These are phyloP conservation scores for Smittium culicis DNA, from an alignment of 371 early-diverging fungal genomes.

Conservation along the genomic window DNA sequence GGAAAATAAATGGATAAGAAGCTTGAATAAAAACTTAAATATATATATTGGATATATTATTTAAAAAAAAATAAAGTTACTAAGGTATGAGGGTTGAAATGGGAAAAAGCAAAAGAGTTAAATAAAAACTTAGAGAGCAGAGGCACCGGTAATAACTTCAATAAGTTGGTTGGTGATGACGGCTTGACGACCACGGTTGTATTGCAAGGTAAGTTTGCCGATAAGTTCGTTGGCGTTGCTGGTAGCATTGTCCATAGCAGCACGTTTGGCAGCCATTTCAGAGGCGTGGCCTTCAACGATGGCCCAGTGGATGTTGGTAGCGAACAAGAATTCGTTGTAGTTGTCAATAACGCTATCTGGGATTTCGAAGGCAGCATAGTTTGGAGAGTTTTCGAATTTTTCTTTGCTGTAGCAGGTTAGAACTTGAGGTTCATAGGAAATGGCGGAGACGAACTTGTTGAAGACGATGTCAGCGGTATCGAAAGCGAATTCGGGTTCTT, in stretches of 20 bases:
- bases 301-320: constrained; percentile 87
- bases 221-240: constrained; percentile 86
- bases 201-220: constrained; percentile 46
- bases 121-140: constrained; percentile 47
- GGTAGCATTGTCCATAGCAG: constrained; percentile 99
- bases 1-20: constrained; percentile 1
- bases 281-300: constrained; percentile 92
- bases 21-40: not conserved
- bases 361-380: constrained; percentile 80
- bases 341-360: constrained; percentile 76
- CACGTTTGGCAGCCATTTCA: constrained; percentile 92
- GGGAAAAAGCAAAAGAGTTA: not conserved
- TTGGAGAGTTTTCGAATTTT: constrained; percentile 65
- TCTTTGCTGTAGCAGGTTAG: constrained; percentile 45
- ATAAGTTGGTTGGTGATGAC: constrained; percentile 91
- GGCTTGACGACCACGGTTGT: constrained; percentile 93
- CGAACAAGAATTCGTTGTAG: constrained; percentile 84
- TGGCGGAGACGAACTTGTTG: constrained; percentile 88
- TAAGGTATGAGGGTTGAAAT: not conserved
- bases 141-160: constrained; percentile 91
- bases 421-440: constrained; percentile 74
- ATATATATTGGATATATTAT: constrained; percentile 3
- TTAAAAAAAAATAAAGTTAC: constrained; percentile 3
- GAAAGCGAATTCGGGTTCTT: constrained; percentile 42
- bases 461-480: constrained; percentile 70